Conservation (phyloP, 1,284 basidiomycete species). For the Pseudozyma thailandica region DNA sequence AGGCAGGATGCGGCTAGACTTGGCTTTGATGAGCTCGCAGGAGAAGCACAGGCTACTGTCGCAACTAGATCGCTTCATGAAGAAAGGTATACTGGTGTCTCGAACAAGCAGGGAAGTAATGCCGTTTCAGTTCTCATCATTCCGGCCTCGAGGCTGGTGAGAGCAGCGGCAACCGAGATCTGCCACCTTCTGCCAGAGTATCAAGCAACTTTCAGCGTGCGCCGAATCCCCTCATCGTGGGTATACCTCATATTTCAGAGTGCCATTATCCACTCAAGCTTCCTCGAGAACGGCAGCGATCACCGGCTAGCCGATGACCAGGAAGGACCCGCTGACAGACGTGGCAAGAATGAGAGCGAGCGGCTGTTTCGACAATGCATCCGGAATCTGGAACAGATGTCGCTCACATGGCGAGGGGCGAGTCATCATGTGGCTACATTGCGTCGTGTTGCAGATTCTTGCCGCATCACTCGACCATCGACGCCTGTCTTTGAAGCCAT, state of each 20-base stretch:
- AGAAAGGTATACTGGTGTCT: too few species aligned
- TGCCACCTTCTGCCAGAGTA: slow-evolving; percentile 22
- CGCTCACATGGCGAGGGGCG: slow-evolving; percentile 18
- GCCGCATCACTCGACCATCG: slow-evolving; percentile 20
- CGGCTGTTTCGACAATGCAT: slow-evolving; percentile 23
- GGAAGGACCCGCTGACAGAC: neutral
- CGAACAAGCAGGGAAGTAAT: too few species aligned
- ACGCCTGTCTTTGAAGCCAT: slow-evolving; percentile 5
- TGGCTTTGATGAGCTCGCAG: too few species aligned
- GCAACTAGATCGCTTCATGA: too few species aligned
- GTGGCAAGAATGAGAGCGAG: neutral
- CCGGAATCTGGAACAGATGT: slow-evolving; percentile 14
- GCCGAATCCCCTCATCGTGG: slow-evolving; percentile 20
- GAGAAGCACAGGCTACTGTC: too few species aligned
- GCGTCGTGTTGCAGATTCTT: slow-evolving; percentile 9
- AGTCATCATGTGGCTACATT: slow-evolving; percentile 29
- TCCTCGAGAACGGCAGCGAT: too few species aligned
- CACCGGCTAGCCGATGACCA: neutral
- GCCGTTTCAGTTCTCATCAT: neutral
- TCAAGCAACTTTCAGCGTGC: slow-evolving; percentile 19
- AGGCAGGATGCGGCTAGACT: too few species aligned
- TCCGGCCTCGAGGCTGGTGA: slow-evolving; percentile 4
- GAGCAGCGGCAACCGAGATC: slow-evolving; percentile 19
- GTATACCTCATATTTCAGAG: slow-evolving; percentile 36
- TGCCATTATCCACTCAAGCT: slow-evolving; percentile 24